Evolutionary conservation across 2,329 filamentous ascomycete species (phyloP).

Genomic region (Aspergillus japonicus): DNA sequence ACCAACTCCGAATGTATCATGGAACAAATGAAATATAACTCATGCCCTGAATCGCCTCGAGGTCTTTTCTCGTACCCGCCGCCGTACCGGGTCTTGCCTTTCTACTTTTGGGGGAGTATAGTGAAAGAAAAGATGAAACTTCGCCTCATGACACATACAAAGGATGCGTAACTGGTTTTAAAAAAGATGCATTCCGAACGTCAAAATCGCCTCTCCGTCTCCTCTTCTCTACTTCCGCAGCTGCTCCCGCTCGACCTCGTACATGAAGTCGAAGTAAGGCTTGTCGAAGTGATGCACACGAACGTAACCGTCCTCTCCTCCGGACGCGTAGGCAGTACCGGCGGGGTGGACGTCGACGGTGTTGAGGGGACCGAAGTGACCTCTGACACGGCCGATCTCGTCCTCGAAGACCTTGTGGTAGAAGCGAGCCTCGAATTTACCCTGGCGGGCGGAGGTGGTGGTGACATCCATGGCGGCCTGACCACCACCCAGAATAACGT

Average conservation of each 20-base stretch:
- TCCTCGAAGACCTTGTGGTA: conserved; percentile 99
- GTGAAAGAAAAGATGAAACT: conserved; percentile 17
- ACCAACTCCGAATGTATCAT: conserved; percentile 43
- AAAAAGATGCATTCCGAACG: conserved; percentile 18
- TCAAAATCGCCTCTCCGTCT: conserved; percentile 16
- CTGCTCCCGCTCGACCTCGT: conserved; percentile 92
- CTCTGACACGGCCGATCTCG: conserved; percentile 93
- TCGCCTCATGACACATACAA: conserved; percentile 40
- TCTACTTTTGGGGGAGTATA: conserved; percentile 14
- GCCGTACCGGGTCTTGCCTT: conserved; percentile 25
- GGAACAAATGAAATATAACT: conserved; percentile 39
- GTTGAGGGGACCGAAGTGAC: conserved; percentile 96
- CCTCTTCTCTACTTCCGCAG: conserved; percentile 41
- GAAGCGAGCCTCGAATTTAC: conserved; percentile 98
- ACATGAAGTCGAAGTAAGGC: conserved; percentile 97
- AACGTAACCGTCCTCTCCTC: conserved; percentile 97
- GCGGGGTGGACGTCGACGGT: conserved; percentile 91
- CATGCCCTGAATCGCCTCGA: conserved; percentile 32
- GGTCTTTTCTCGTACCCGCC: conserved; percentile 29
- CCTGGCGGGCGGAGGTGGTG: conserved; percentile 86
- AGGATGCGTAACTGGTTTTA: conserved; percentile 29
- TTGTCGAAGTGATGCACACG: conserved; percentile 98
- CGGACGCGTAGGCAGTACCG: conserved; percentile 89
- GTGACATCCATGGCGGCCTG: conserved; percentile 99
- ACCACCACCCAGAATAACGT: conserved; percentile 94